Evolutionary conservation across 306 rosid species (phyloP).

Genomic region (Ammopiptanthus mongolicus): DNA sequence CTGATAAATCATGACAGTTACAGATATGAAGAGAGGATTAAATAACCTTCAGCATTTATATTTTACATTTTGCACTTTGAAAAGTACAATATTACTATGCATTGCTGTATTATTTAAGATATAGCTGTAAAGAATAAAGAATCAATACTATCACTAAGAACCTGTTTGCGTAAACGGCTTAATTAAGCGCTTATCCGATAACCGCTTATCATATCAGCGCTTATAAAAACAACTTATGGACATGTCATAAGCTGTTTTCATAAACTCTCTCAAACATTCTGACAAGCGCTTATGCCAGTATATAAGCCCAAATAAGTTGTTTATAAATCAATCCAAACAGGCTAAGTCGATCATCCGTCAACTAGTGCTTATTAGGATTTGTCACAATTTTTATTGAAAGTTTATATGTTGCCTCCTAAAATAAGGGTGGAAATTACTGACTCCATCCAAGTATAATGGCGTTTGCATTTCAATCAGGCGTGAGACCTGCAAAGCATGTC

Average conservation of each 20-base stretch:
- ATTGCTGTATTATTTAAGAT: constrained; percentile 3
- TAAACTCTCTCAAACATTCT: too few relatives aligned
- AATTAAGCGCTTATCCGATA: too few relatives aligned
- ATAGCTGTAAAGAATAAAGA: constrained; percentile 25
- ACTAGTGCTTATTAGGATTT: constrained; percentile 9
- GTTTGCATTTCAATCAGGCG: constrained; percentile 95
- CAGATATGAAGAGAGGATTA: not conserved
- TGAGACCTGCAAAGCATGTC: constrained; percentile 50
- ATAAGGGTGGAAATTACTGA: constrained; percentile 61
- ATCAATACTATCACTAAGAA: constrained; percentile 5
- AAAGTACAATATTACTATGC: not conserved
- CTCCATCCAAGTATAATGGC: constrained; percentile 74
- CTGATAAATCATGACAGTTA: not conserved
- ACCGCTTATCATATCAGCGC: too few relatives aligned
- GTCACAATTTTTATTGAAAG: not conserved
- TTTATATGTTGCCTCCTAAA: constrained; percentile 52
- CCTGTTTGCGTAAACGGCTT: too few relatives aligned
- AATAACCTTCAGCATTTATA: not conserved
- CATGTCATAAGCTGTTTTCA: too few relatives aligned
- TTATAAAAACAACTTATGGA: too few relatives aligned
- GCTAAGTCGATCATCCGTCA: not conserved
- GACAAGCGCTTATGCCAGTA: too few relatives aligned
- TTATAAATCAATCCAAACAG: too few relatives aligned
- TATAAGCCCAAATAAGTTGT: too few relatives aligned
- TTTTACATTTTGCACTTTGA: not conserved